Base-by-base conservation (phyloP, 169 alveolate genomes). In the Babesia bigemina region DNA sequence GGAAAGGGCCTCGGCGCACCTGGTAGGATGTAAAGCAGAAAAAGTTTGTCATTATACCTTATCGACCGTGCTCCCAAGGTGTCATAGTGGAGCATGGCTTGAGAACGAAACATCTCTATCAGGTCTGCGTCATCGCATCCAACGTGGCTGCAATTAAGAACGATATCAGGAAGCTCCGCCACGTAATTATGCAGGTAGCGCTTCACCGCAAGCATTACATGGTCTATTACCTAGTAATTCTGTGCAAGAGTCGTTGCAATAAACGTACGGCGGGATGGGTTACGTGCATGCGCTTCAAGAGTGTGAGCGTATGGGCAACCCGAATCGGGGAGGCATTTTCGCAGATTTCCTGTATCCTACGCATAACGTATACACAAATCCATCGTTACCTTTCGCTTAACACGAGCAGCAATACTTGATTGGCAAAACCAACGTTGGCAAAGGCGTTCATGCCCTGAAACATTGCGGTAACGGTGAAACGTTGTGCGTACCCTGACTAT, bases 301-400 rank as follows among this genome's bases (percentile, higher is more conserved):
- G 66, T 2, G 90, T 74, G 0, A 83, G 52, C 21, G 74, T 55
- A 12, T 83, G 82, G 56, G 50, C 62, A 2, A 75, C 58, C 6
- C 84, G 76, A 9, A 42, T 83, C 16, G 90, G 86, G 10, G 90
- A 74, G 22, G 90, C 63, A 8, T 33, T 21, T 0, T 81, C 75
- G 55, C 69, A 50, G 33, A 75, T 44, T 36, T 74, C 75, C 24
- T 53, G 67, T 17, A 28, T 29, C 48, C 86, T 75, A 58, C 52
- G 9, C 19, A 45, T 45, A 16, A 10, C 8, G 8, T 2, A 45
- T 45, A 16, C 50, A 16, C 14, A 16, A 13, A 45, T 0, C 19
- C n/a, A 45, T 45, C 4, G 50, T 45, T 59, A 61, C 75, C 60
- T 69, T 13, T 39, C 75, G 8, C 48, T 55, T 21, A 66, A n/a